Evolutionary conservation across 2,329 filamentous ascomycete genomes (phyloP), one percentile per base, ranked within the genome.

Genomic region (Penicillium sp.): DNA sequence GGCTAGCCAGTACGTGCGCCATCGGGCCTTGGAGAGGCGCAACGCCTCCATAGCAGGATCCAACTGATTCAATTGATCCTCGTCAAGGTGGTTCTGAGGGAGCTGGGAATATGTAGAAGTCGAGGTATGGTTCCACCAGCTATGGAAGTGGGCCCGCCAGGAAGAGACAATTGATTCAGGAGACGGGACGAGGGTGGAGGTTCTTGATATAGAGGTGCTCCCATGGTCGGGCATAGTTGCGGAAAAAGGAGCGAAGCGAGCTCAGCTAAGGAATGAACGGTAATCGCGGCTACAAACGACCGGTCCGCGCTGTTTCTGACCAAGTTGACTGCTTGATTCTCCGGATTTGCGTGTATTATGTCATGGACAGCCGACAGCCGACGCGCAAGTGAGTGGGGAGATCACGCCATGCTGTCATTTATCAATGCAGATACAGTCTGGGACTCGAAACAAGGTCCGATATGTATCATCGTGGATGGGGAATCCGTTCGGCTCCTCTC

Each of bases 1-100:
- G 2, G 77, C 78, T 9, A 82, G 71, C 73, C 74, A 81, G 61
- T 80, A 82, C 27, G 77, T 77, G 50, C 79, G 69, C 30, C 78
- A 57, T 47, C 66, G 73, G 22, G 76, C 77, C 20, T 62, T 63
- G 25, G 54, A 45, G 10, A 49, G 40, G 24, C 47, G 30, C 36
- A 46, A 45, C 18, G 44, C 16, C 40, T 59, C 54, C 54, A 59
- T 61, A 2, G 30, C 31, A 2, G 20, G 30, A 11, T 35, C 43
- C 39, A 36, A 24, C 53, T 31, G 27, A 5, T 25, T 33, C 40
- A 41, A 48, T 49, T 50, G 20, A 14, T 48, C 38, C 25, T 57
- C 49, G 24, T 58, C 41, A 22, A 22, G 20, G 2, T 48, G 31
- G 24, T 44, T 27, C 38, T 64, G 60, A 3, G 58, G 48, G 4